Base-by-base conservation (phyloP, 1,284 basidiomycete genomes). In the Porogramme epimiltina region DNA sequence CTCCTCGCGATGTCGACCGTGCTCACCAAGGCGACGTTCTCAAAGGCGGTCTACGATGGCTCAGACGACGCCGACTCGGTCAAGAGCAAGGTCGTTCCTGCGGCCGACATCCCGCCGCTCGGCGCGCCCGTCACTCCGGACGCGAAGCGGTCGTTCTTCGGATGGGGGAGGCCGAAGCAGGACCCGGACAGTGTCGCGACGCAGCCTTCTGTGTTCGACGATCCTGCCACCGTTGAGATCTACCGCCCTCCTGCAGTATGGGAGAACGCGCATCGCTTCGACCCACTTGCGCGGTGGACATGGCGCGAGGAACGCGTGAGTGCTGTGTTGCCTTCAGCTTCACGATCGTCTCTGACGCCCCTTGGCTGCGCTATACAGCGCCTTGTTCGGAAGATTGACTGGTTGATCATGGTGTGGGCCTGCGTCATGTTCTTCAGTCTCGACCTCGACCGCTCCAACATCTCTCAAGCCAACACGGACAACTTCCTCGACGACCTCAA, bases 261-360 rank as follows among this genome's bases (percentile, higher is more conserved):
- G 56, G 87, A 89, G 66, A 87, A 84, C 59, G 55, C 73, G 1
- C 83, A 87, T 59, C 74, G 84, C 8, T 89, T 90, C 58, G 82
- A 90, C 61, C 79, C 81, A 0, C 66, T 72, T 15, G 83, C 82
- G 25, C 76, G 87, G 3, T 91, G 88, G 88, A 89, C 86, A 1
- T 78, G 77, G 63, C 66, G 78, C 31, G 87, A 91, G 62, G 87
- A 90, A 66, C 72, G 68, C 62, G 80, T 80, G 46, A 49, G 76
- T 54, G 20, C 16, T 37, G 28, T 23, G 28, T 25, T n/a, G 8
- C 28, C 15, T 31, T 8, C 28, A 8, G 28, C 28, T 31, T 31
- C 28, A n/a, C n/a, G n/a, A n/a, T n/a, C n/a, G n/a, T n/a, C n/a
- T n/a, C n/a, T n/a, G n/a, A n/a, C n/a, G 28, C 23, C 5, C 37